Evolutionary conservation across 2,329 filamentous ascomycete species (phyloP), one percentile per base, ranked within the genome.

Genomic region (Sporothrix humicola): DNA sequence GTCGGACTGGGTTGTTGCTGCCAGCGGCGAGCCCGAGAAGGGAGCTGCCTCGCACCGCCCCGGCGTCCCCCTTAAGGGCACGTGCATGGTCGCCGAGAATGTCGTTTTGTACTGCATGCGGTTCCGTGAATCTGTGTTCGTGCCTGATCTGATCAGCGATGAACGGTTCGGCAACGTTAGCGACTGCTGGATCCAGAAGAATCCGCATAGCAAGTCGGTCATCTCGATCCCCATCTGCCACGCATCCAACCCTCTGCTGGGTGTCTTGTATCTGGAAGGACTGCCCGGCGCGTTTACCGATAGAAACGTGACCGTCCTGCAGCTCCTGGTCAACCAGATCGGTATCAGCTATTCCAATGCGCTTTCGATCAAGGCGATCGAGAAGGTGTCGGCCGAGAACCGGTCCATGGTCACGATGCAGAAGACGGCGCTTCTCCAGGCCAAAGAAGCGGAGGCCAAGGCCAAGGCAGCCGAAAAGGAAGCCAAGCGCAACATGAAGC

Each of bases 141-240:
- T 93, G 10, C 88, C 91, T 6, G 92, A 95, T 78, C 84, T 95
- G 37, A 84, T 92, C 26, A 89, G 88, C 68, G 93, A 95, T 78
- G 93, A 95, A 80, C 86, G 92, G 46, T 94, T 95, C 76, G 91
- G 91, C 63, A 94, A 93, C 75, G 91, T 94, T 7, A 89, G 87
- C 65, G 88, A 92, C 26, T 84, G 86, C 0, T 95, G 92, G 88
- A 82, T 93, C 44, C 85, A 88, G 76, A 86, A 87, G 72, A 92
- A 94, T 76, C 91, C 91, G 0, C 83, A 87, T 48, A 92, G 92
- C 77, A 92, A 90, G 78, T 90, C 92, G 3, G 89, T 95, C 74
- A 94, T 95, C 74, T 90, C 91, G n/a, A 89, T 95, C 54, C 93
- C 93, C 0, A 95, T 95, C 73, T 85, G 90, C 65, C 92, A 94